Evolutionary conservation across 257 asterid genomes (phyloP), one percentile per base, ranked within the genome.

Genomic region (Forsythia viridissima): DNA sequence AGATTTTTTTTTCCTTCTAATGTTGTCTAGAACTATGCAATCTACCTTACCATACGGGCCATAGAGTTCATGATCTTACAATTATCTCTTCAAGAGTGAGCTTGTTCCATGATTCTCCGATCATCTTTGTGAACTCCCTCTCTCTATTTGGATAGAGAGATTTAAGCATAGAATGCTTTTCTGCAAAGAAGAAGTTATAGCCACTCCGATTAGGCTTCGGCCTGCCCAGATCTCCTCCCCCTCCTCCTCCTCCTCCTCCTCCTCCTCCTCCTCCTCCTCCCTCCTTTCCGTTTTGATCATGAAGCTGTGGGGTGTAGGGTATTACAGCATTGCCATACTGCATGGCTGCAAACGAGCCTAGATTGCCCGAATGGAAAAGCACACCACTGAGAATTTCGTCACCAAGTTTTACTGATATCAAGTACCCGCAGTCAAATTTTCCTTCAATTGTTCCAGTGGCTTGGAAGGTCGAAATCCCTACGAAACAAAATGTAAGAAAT

Each of bases 191-290:
- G 87, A 91, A 94, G 80, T 91, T 94, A 81, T 94, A 94, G 8
- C 97, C 97, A 30, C 98, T 92, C 79, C 93, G 57, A 73, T 91
- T 91, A 67, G 93, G 87, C 73, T 94, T 94, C 3, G 97, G 98
- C 0, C 87, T 94, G 34, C 85, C n/a, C n/a, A n/a, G n/a, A 81
- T 0, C 71, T 55, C 46, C 51, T 20, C 73, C 85, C 82, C 82
- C 70, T 83, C 77, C 24, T 24, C 24, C 24, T 24, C 24, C 24
- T 24, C 24, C 24, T 39, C 41, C 5, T 24, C 24, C 24, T 24
- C 24, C 24, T 24, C 24, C 24, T 24, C 24, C 24, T 24, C 24
- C 24, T 24, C 24, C 24, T n/a, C 24, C 24, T 24, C 24, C 77
- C 36, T 39, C 77, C 36, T 39, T 81, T 85, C 55, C 84, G 43